Base-by-base conservation (phyloP, 73 alveolate species). In the Breviolum minutum region DNA sequence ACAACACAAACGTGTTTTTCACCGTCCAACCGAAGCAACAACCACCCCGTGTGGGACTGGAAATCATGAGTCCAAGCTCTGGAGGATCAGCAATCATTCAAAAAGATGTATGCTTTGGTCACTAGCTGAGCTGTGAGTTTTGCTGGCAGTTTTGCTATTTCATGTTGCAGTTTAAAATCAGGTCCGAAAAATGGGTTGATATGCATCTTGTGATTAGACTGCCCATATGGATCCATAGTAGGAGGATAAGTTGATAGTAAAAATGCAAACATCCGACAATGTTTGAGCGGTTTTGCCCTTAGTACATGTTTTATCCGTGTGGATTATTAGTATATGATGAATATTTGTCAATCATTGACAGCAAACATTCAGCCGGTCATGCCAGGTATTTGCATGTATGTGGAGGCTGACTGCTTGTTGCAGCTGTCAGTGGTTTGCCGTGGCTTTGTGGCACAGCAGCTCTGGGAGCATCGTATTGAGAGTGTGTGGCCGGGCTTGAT, bases 381-480 rank as follows among this genome's bases (percentile, higher is more conserved):
- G 61, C 92, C 61, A 24, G 92, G 92, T 74, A 83, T 83, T 62
- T 54, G 92, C 92, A 14, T 61, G n/a, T 83, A 22, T 11, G 92
- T 83, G 92, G 92, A 83, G 92, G 76, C 92, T 7, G 92, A 83
- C 76, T 83, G 92, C 76, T 74, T 83, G 62, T 61, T 83, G 29
- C 60, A 26, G 60, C 92, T 83, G 71, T 40, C 71, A 5, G 76
- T 54, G 62, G 62, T 61, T 61, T 83, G 76, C 26, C 73, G 92
- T 26, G 62, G 61, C 92, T 83, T 83, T 76, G 92, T 83, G 60
- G 71, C 76, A 10, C n/a, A 26, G 32, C 73, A 61, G 92, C 76
- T 83, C 7, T 83, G 92, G 92, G 76, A 22, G 62, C 32, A 83
- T 7, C 92, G 92, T 7, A 74, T 61, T 24, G 92, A 62, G 62